These are phyloP conservation scores for Trichosporon asahii DNA, from an alignment of 1,284 basidiomycete genomes.

Conservation along the genomic window DNA sequence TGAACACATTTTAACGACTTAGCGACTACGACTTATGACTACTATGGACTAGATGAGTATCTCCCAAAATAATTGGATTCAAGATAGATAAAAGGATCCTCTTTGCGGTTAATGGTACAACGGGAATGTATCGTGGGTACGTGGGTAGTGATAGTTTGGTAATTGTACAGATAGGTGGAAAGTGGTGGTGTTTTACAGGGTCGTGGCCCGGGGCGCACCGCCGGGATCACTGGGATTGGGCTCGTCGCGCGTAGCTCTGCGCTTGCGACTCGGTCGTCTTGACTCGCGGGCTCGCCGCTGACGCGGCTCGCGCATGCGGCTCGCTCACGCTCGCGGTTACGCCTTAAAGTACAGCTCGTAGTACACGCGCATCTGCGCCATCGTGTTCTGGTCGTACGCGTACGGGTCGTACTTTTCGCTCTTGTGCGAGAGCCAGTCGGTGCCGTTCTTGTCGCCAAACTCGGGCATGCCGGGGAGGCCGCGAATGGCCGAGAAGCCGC, in stretches of 20 bases:
- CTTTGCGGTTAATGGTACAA: background rate
- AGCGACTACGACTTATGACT: background rate
- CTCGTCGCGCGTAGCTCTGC: too few relatives aligned
- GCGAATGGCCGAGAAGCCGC: slow-evolving; percentile 10
- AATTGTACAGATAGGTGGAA: background rate
- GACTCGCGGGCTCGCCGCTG: too few relatives aligned
- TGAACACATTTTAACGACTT: too few relatives aligned
- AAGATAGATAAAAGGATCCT: too few relatives aligned
- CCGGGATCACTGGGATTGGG: background rate
- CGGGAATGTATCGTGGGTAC: background rate
- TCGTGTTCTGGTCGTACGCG: slow-evolving; percentile 7
- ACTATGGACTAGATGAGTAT: too few relatives aligned
- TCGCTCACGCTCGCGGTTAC: background rate
- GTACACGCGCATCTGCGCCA: slow-evolving; percentile 28
- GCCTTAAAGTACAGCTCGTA: slow-evolving; percentile 35
- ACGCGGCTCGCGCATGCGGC: too few relatives aligned
- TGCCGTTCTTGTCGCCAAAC: slow-evolving; percentile 12
- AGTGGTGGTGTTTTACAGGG: background rate
- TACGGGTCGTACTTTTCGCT: slow-evolving; percentile 2
- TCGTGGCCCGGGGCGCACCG: background rate
- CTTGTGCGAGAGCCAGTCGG: slow-evolving; percentile 13
- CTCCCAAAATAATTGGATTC: too few relatives aligned
- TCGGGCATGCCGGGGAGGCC: slow-evolving; percentile 3
- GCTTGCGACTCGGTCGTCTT: too few relatives aligned
- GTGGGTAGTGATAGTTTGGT: too few relatives aligned